Conservation (phyloP, 2,329 filamentous ascomycete species). For the Diplocarpon mali region DNA sequence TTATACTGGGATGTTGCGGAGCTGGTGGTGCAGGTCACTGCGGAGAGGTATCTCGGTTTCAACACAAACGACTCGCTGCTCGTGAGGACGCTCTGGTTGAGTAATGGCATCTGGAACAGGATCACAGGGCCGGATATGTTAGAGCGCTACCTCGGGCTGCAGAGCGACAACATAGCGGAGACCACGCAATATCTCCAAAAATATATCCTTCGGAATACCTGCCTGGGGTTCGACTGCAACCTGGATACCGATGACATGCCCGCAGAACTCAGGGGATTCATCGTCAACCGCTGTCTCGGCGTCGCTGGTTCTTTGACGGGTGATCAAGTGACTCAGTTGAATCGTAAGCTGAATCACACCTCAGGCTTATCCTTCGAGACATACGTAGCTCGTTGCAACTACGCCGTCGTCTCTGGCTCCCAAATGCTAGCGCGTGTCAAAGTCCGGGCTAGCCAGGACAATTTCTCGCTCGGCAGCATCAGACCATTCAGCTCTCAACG, state of each 20-base stretch:
- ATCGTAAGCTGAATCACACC: conserved; percentile 14
- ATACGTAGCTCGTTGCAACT: conserved; percentile 38
- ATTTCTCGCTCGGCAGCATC: not conserved
- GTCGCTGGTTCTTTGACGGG: conserved; percentile 31
- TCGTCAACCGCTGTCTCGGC: conserved; percentile 36
- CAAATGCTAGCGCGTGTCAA: conserved; percentile 22
- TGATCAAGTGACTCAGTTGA: conserved; percentile 29
- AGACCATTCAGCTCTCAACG: conserved; percentile 1
- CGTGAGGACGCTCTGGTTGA: conserved; percentile 20
- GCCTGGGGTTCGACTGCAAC: conserved; percentile 38
- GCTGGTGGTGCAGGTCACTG: conserved; percentile 10
- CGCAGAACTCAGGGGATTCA: conserved; percentile 31
- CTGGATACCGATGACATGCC: conserved; percentile 39
- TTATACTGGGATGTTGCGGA: conserved; percentile 14
- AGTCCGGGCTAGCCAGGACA: conserved; percentile 1
- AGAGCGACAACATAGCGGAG: not conserved
- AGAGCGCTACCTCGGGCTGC: conserved; percentile 5
- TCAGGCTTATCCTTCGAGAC: conserved; percentile 27
- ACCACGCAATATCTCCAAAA: conserved; percentile 4
- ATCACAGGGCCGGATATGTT: conserved; percentile 3
- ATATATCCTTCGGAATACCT: conserved; percentile 35
- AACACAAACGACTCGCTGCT: conserved; percentile 27
- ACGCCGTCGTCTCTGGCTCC: conserved; percentile 35
- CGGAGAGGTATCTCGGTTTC: conserved; percentile 14
- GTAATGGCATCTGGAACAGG: conserved; percentile 26